Conservation (phyloP, 1,284 basidiomycete genomes). For the Rhodofomes roseus region DNA sequence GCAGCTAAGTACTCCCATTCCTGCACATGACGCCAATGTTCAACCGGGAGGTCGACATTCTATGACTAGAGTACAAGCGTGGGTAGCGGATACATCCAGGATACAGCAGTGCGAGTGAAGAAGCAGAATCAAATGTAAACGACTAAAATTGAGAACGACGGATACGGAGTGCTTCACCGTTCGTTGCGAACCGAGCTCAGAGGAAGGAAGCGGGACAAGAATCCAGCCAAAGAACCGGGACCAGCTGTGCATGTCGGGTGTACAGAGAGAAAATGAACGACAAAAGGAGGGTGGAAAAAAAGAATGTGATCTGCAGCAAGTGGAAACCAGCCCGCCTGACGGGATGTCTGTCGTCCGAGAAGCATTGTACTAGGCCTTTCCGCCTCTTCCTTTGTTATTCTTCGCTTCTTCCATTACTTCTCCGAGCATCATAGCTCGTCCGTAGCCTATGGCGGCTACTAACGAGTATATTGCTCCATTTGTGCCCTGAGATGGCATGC, state of each 20-base stretch:
- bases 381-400: conserved; percentile 55
- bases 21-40: background rate
- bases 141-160: background rate
- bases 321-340: conserved; percentile 24
- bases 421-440: conserved; percentile 56
- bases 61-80: conserved; percentile 3
- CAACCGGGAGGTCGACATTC: background rate
- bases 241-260: conserved; percentile 13
- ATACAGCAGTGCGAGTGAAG: conserved; percentile 1
- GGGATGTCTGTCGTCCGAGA: conserved; percentile 22
- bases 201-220: background rate
- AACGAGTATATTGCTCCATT: conserved; percentile 72
- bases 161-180: background rate
- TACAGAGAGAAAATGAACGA: conserved; percentile 7
- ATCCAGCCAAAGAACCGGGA: background rate
- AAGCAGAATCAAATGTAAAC: background rate
- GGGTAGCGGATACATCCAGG: background rate
- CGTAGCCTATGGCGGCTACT: conserved; percentile 63
- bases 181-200: background rate
- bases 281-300: conserved; percentile 18
- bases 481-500: conserved; percentile 50
- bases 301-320: conserved; percentile 19
- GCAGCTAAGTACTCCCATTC: background rate
- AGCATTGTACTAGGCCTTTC: conserved; percentile 44
- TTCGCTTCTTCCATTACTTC: conserved; percentile 67